phyloP scores from a whole-genome alignment of 352 stramenopile genomes.

The Pythium angustatum region DNA sequence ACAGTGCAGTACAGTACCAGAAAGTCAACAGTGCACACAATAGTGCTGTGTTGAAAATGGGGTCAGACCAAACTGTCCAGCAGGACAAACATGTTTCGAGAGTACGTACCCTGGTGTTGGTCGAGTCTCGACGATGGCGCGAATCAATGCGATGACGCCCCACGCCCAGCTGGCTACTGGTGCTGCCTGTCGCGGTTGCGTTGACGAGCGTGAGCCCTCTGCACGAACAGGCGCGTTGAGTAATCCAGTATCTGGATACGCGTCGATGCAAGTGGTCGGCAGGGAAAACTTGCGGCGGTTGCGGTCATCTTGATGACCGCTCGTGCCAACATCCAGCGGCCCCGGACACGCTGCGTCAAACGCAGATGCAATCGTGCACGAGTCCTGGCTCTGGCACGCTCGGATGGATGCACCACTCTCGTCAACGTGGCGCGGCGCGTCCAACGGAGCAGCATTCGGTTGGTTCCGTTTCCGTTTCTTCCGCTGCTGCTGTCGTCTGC shows the following conservation, averaged over 20 bases:
- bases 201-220: neutral
- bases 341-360: neutral
- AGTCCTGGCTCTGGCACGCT: neutral
- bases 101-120: too few relatives aligned
- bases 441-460: too few relatives aligned
- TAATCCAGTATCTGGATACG: neutral
- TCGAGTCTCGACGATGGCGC: neutral
- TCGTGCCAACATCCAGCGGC: neutral
- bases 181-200: neutral
- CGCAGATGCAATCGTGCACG: neutral
- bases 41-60: neutral
- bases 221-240: neutral
- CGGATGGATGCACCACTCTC: neutral
- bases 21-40: too few relatives aligned
- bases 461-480: neutral
- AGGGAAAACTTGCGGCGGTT: too few relatives aligned
- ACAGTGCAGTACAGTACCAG: too few relatives aligned
- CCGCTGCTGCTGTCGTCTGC: neutral
- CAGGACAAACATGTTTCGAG: neutral
- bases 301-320: neutral
- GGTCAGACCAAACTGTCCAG: neutral
- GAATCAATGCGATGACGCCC: slow-evolving; percentile 4
- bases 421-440: slow-evolving; percentile 4
- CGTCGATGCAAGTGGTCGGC: neutral
- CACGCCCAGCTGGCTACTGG: neutral